Evolutionary conservation across 495 filamentous ascomycete genomes (phyloP), one percentile per base, ranked within the genome.

Genomic region (Xylaria grammica): DNA sequence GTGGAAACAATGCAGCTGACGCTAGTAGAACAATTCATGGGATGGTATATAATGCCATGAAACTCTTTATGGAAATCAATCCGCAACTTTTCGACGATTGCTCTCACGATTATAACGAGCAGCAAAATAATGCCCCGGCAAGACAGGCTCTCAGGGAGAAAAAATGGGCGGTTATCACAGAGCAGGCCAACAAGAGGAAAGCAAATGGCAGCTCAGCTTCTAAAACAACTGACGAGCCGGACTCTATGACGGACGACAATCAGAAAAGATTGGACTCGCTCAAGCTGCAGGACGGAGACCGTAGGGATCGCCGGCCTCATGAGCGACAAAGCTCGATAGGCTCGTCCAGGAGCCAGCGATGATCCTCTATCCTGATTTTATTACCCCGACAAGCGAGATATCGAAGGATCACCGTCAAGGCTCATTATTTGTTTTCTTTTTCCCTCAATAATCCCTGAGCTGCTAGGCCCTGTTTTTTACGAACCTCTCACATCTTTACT

Each of bases 41-140:
- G 72, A 98, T 99, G 96, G 95, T 99, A 19, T 99, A 98, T 74
- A 99, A 98, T 72, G 95, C 95, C 51, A 99, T 99, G 95, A 99
- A 99, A 74, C 88, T 99, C 48, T 99, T 99, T 78, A 99, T 99
- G 95, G 95, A 99, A 77, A 97, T 99, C 70, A 98, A 99, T 70
- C 95, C 95, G 17, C 92, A 96, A 71, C 89, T 99, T 26, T 99
- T 99, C 73, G 95, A 99, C 67, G 95, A 98, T 71, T 99, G 95
- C 79, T 97, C 94, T 7, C 93, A 96, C 70, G 93, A 97, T 63
- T 99, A 98, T 74, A 94, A 93, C n/a, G 95, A 98, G 73, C 88
- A 93, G 65, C 94, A 98, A 77, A 95, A 93, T 75, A 92, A 85
- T 65, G 91, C 92, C 15, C 88, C 92, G 1, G 83, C 94, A 42